Percentiles rank a stretch among this genome's conserved stretches.
Conservation (phyloP, 805 yeast genomes). For the Hanseniaspora guilliermondii region DNA sequence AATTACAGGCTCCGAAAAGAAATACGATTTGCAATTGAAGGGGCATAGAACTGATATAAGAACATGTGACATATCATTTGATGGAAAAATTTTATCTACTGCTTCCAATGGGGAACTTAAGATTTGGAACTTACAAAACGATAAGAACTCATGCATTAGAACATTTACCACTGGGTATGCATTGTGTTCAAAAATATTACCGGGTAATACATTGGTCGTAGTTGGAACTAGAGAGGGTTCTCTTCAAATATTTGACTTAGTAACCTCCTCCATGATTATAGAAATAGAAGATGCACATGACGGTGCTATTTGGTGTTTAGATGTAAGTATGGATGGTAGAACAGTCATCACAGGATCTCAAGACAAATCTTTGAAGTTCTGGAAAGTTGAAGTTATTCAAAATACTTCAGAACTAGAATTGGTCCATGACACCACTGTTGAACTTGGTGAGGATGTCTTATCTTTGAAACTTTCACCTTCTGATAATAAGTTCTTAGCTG, state of each 20-base stretch:
- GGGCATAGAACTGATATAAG: conserved; percentile 91
- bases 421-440: conserved; percentile 67
- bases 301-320: conserved; percentile 83
- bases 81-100: conserved; percentile 67
- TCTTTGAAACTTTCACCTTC: conserved; percentile 73
- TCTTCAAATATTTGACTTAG: conserved; percentile 72
- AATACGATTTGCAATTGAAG: conserved; percentile 50
- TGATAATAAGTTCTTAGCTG: conserved; percentile 53
- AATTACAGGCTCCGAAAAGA: conserved; percentile 32
- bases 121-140: conserved; percentile 70
- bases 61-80: conserved; percentile 68
- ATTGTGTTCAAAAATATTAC: conserved; percentile 64
- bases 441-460: conserved; percentile 74
- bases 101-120: conserved; percentile 85
- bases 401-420: conserved; percentile 45
- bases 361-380: conserved; percentile 78
- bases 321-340: conserved; percentile 74
- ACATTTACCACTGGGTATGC: conserved; percentile 86
- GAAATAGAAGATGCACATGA: conserved; percentile 63
- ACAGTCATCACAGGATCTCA: conserved; percentile 84
- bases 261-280: conserved; percentile 63
- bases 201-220: conserved; percentile 80
- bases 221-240: conserved; percentile 83
- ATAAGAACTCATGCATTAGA: conserved; percentile 50
- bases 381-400: conserved; percentile 65